These are phyloP conservation scores for Ziziphus jujuba DNA, from an alignment of 306 rosid genomes.

Conservation along the genomic window DNA sequence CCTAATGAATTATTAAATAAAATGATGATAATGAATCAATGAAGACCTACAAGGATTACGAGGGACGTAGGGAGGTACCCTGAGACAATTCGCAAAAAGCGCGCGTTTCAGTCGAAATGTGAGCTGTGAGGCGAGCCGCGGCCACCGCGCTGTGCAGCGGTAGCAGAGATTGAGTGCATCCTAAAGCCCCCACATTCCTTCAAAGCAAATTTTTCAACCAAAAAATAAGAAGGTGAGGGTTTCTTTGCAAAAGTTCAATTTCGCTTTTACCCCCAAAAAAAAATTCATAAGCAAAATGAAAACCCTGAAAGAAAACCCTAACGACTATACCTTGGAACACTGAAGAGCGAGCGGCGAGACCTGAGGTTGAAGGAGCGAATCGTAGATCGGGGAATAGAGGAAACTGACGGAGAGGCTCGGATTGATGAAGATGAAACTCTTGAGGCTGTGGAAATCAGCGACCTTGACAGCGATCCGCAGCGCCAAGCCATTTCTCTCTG, in stretches of 20 bases:
- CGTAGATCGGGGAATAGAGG: constrained; percentile 32
- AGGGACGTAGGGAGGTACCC: constrained; percentile 40
- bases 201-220: background rate
- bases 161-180: constrained; percentile 54
- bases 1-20: too few relatives aligned
- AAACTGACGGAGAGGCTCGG: constrained; percentile 33
- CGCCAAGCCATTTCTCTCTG: constrained; percentile 50
- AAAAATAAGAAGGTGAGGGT: too few relatives aligned
- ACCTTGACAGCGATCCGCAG: constrained; percentile 51
- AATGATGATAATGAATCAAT: too few relatives aligned
- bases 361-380: constrained; percentile 33
- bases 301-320: background rate
- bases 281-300: too few relatives aligned
- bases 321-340: background rate
- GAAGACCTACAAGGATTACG: constrained; percentile 4
- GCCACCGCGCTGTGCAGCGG: constrained; percentile 55
- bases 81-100: constrained; percentile 63
- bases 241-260: too few relatives aligned
- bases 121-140: constrained; percentile 44
- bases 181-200: constrained; percentile 31
- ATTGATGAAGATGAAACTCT: constrained; percentile 30
- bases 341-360: constrained; percentile 37
- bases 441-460: constrained; percentile 39
- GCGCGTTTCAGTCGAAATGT: constrained; percentile 43
- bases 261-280: too few relatives aligned